Evolutionary conservation across 2,329 filamentous ascomycete species (phyloP), one percentile per base, ranked within the genome.

Genomic region (Diaporthe citrichinensis): DNA sequence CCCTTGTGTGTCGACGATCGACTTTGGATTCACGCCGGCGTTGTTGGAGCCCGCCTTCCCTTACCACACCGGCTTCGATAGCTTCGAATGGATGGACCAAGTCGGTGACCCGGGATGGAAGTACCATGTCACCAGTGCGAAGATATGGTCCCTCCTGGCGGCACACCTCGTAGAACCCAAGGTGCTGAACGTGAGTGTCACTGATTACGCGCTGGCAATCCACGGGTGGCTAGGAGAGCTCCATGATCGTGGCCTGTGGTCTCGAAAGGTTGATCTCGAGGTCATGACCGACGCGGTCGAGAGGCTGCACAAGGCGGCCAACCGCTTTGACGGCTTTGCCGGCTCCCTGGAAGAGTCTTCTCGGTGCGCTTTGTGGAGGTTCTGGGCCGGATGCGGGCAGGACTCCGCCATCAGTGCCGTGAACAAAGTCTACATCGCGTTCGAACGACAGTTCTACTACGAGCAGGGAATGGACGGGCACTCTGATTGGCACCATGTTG

Each of bases 401-500:
- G 25, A 31, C 53, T 17, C 25, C 25, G 53, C 53, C 25, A 57
- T 57, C 28, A 57, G 28, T 14, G 23, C 14, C 28, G 53, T 57
- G 53, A 57, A 57, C 28, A 34, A 57, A 23, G 28, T 34, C 28
- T 57, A 57, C 28, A 34, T 57, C 15, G 12, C 28, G 34, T 34
- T 57, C 31, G 53, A 57, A 34, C 53, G 53, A 10, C 53, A 57
- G 28, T 57, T 57, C 53, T 57, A 34, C 53, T 34, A 57, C 17
- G 17, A 23, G 20, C 12, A 6, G 53, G 53, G 53, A 31, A 57
- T 57, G 53, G 53, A 57, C 25, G 53, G 53, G 7, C 53, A 57
- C 53, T 31, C 53, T 57, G 53, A 57, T 57, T 57, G 53, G 53
- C 53, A 57, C 53, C 53, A 57, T 57, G 53, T 57, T 10, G 28